Conservation (phyloP, 1,284 basidiomycete species). For the Malassezia obtusa region DNA sequence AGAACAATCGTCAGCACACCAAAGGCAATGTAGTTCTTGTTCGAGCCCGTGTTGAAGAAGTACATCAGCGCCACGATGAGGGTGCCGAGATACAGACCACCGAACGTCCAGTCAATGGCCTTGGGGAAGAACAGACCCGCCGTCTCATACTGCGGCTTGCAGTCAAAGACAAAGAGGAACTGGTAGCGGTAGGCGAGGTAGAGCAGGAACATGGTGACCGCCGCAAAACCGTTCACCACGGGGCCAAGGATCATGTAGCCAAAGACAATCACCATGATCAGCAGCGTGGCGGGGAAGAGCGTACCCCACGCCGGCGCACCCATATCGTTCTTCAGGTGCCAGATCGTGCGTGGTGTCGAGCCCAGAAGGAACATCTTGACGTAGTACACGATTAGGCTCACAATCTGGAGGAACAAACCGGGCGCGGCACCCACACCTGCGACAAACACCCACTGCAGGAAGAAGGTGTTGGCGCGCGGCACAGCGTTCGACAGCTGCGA, state of each 20-base stretch:
- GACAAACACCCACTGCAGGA: constrained; percentile 66
- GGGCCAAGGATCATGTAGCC: constrained; percentile 82
- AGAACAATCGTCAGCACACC: constrained; percentile 16
- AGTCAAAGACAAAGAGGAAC: constrained; percentile 56
- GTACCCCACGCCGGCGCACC: constrained; percentile 72
- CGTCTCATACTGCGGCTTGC: constrained; percentile 66
- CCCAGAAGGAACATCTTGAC: constrained; percentile 74
- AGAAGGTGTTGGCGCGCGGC: constrained; percentile 80
- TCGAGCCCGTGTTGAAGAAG: constrained; percentile 25
- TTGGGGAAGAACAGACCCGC: constrained; percentile 92
- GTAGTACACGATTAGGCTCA: constrained; percentile 68
- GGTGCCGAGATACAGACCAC: constrained; percentile 55
- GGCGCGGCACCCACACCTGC: constrained; percentile 53
- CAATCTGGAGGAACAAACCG: constrained; percentile 68
- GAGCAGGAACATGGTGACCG: constrained; percentile 70
- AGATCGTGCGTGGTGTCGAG: constrained; percentile 78
- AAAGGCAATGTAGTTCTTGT: constrained; percentile 10
- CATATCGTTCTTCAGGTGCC: constrained; percentile 63
- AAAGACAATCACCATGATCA: constrained; percentile 37
- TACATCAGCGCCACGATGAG: constrained; percentile 42
- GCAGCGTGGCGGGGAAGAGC: constrained; percentile 49
- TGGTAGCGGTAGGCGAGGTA: constrained; percentile 58
- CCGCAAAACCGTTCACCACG: constrained; percentile 81
- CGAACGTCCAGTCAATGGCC: constrained; percentile 83
- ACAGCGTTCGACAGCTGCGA: constrained; percentile 54